Conservation (phyloP, 768 basidiomycete species). For the Dioszegia crocea region DNA sequence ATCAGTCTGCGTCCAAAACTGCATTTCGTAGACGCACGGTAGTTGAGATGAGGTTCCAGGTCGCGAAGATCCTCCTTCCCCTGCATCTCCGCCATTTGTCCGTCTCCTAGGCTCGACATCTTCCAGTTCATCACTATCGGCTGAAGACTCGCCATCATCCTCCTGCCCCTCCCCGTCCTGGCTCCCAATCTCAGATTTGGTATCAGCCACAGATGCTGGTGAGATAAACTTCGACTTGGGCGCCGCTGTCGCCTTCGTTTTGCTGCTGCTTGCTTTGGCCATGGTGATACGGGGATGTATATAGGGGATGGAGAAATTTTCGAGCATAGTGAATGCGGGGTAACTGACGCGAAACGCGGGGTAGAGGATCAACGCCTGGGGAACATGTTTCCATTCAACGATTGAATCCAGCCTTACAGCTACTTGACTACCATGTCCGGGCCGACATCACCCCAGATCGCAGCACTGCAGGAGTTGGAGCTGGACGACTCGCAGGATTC, state of each 20-base stretch:
- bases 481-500: slow-evolving; percentile 17
- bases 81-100: not conserved
- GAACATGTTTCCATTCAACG: no score
- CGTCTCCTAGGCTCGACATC: slow-evolving; percentile 18
- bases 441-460: slow-evolving; percentile 15
- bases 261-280: slow-evolving; percentile 2
- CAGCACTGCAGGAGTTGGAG: slow-evolving; percentile 28
- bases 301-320: slow-evolving; percentile 1
- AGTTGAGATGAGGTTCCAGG: not conserved
- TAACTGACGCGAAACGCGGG: slow-evolving; percentile 2
- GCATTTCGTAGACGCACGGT: slow-evolving; percentile 8
- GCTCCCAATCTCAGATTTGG: not conserved
- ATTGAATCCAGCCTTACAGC: not conserved
- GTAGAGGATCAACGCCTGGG: not conserved
- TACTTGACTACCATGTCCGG: slow-evolving; percentile 3
- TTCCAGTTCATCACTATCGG: slow-evolving; percentile 29
- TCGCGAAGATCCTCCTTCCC: not conserved
- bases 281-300: not conserved
- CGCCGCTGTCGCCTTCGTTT: not conserved
- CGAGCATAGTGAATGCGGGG: not conserved
- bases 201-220: not conserved
- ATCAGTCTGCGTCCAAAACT: slow-evolving; percentile 10
- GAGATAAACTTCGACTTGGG: not conserved
- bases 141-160: no score
- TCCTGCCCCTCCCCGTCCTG: no score